Conservation (phyloP, 2,329 filamentous ascomycete species). For the Hypocreales sp. region DNA sequence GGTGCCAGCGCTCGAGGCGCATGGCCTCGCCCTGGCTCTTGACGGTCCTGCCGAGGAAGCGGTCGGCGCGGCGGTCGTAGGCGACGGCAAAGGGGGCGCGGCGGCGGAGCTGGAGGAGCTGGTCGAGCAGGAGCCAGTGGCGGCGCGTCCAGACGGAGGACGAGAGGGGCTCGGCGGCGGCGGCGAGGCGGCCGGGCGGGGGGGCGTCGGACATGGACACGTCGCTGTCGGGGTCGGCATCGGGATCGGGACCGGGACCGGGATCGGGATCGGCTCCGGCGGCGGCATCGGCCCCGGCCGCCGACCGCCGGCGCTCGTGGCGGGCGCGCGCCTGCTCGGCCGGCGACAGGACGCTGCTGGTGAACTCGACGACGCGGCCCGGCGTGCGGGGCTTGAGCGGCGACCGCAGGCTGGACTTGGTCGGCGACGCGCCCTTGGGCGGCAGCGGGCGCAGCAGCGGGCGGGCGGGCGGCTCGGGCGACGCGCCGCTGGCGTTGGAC, state of each 20-base stretch:
- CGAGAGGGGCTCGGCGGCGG: conserved; percentile 17
- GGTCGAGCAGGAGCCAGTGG: conserved; percentile 39
- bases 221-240: conserved; percentile 8
- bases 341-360: conserved; percentile 32
- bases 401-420: conserved; percentile 41
- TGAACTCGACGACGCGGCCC: conserved; percentile 43
- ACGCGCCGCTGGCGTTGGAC: conserved; percentile 20
- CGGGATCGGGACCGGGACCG: too few species aligned
- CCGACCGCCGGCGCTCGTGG: too few species aligned
- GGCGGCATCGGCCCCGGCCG: too few species aligned
- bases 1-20: conserved; percentile 37
- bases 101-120: conserved; percentile 32
- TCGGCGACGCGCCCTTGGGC: conserved; percentile 34
- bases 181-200: conserved; percentile 6
- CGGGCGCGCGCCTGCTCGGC: conserved; percentile 21
- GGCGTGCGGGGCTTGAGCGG: conserved; percentile 41
- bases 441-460: conserved; percentile 32
- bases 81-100: conserved; percentile 18
- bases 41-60: conserved; percentile 32
- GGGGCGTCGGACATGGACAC: conserved; percentile 13
- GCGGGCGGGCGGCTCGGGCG: conserved; percentile 14
- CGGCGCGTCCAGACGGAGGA: conserved; percentile 29
- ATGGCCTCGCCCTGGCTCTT: conserved; percentile 28
- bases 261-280: too few species aligned
- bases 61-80: conserved; percentile 13